Evolutionary conservation across 495 filamentous ascomycete genomes (phyloP).

Genomic region (Penicillium robsamsonii): DNA sequence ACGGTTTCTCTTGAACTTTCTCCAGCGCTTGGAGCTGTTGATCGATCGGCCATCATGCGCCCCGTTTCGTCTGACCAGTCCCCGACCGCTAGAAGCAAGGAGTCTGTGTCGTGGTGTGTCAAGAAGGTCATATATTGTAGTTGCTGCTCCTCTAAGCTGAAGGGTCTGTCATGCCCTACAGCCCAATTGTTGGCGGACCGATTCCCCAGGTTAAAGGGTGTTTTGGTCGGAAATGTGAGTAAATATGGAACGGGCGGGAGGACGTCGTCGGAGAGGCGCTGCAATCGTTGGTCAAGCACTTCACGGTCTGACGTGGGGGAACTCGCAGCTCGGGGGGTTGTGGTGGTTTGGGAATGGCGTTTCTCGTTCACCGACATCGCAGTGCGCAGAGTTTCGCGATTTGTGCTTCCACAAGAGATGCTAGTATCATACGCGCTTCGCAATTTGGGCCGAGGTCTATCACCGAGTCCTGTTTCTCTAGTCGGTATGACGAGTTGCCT

Average conservation of each 20-base stretch:
- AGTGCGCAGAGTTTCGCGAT: conserved; percentile 29
- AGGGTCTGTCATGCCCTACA: conserved; percentile 47
- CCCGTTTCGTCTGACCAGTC: conserved; percentile 54
- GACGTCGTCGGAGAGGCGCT: conserved; percentile 44
- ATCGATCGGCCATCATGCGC: conserved; percentile 44
- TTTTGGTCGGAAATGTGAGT: conserved; percentile 46
- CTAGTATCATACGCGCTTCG: conserved; percentile 11
- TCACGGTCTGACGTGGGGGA: conserved; percentile 30
- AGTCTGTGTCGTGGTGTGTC: conserved; percentile 47
- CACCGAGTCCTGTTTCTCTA: conserved; percentile 6
- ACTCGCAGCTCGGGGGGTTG: conserved; percentile 23
- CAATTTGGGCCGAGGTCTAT: conserved; percentile 1
- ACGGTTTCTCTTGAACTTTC: conserved; percentile 23
- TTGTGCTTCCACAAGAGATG: conserved; percentile 23
- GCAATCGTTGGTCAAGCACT: conserved; percentile 40
- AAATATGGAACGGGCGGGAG: conserved; percentile 50
- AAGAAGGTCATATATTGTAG: conserved; percentile 57
- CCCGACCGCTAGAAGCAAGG: conserved; percentile 47
- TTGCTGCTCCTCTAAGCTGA: conserved; percentile 47
- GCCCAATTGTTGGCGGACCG: conserved; percentile 50
- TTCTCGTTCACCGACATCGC: conserved; percentile 49
- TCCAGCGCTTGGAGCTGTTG: conserved; percentile 35
- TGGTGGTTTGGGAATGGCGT: conserved; percentile 32
- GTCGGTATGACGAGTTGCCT: conserved; percentile 5
- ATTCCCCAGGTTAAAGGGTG: conserved; percentile 39